Base-by-base conservation (phyloP, 1,284 basidiomycete species). In the Puccinia horiana region DNA sequence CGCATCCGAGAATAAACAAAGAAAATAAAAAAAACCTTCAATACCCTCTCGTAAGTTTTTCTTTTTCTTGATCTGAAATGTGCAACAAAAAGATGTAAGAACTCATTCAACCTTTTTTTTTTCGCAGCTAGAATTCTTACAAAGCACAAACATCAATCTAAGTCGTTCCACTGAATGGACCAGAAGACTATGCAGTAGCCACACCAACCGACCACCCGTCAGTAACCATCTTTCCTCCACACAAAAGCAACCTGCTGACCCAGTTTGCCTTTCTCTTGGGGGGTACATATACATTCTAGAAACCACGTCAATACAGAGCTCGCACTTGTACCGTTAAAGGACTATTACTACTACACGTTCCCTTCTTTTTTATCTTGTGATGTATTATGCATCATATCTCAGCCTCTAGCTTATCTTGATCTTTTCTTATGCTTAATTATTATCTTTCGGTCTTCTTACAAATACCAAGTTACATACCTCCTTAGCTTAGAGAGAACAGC, bases 1-100 rank as follows among this genome's bases (percentile, higher is more conserved):
- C 61, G 61, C 29, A 78, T 78, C n/a, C 47, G 76, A 37, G 76
- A 76, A 58, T 76, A 52, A 61, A 20, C 70, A 73, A 5, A 26
- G 4, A 70, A 9, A 26, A 9, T 42, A 42, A 49, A 20, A 32
- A 73, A 58, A 12, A 75, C n/a, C 32, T 54, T 23, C 18, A 47
- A 47, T 3, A 2, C 47, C 37, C 3, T 14, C 40, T 69, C 37
- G 65, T 69, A 6, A 47, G 65, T 69, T 29, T 26, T 18, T 35
- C 14, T 18, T 4, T 47, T 23, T 18, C 20, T 40, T 40, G 29
- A 65, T 1, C 12, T 65, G 37, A 65, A 54, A 16, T 54, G 52
- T n/a, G n/a, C n/a, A n/a, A n/a, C 52, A 2, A 44, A n/a, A 54
- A n/a, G 18, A 16, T 23, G 6, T 61, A 61, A 29, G n/a, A 35